Conservation (phyloP, 768 basidiomycete species). For the Termitomyces sp. region DNA sequence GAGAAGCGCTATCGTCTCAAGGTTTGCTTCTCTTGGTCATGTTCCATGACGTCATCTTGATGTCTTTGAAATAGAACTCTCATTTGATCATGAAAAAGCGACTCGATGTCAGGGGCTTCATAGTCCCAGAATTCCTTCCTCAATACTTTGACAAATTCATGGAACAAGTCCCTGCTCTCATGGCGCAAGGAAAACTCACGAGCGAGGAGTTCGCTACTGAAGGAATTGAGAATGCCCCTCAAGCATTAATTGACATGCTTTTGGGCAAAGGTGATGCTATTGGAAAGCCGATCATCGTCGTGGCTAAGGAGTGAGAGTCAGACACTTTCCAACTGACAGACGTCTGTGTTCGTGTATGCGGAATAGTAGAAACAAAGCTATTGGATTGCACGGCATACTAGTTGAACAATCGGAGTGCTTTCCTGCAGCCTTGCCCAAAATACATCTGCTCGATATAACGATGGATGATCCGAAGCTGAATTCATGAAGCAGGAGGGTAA, state of each 20-base stretch:
- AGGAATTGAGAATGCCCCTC: conserved; percentile 34
- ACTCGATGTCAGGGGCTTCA: conserved; percentile 43
- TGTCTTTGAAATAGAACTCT: conserved; percentile 28
- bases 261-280: neutral
- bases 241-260: neutral
- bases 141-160: conserved; percentile 35
- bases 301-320: neutral
- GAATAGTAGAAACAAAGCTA: too few relatives aligned
- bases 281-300: conserved; percentile 4
- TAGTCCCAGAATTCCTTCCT: conserved; percentile 23
- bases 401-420: too few relatives aligned
- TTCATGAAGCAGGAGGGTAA: too few relatives aligned
- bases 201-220: conserved; percentile 31
- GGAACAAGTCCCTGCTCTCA: conserved; percentile 28
- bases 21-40: neutral
- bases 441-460: too few relatives aligned
- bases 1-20: conserved; percentile 11
- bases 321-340: too few relatives aligned
- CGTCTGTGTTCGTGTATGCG: too few relatives aligned
- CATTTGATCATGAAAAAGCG: conserved; percentile 36
- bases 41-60: neutral
- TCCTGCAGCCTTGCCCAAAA: too few relatives aligned
- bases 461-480: too few relatives aligned
- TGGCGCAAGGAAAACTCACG: conserved; percentile 37
- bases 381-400: too few relatives aligned